phyloP scores from a whole-genome alignment of 2,329 filamentous ascomycete species.

The Aureobasidium sp. region DNA sequence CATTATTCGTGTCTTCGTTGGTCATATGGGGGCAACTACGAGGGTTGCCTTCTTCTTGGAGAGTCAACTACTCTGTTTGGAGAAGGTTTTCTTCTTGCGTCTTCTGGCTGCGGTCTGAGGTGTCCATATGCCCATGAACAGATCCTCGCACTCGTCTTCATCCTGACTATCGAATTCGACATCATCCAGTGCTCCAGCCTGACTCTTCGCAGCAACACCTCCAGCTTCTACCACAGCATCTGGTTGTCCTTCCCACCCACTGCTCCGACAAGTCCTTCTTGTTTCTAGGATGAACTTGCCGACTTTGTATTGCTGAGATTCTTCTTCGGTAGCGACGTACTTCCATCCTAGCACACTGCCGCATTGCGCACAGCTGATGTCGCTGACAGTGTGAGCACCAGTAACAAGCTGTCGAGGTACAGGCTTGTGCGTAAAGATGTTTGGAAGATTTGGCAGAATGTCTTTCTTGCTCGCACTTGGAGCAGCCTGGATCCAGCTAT shows the following conservation, averaged over 20 bases:
- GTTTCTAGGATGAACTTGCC: conserved; percentile 62
- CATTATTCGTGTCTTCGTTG: background rate
- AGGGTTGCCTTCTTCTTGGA: background rate
- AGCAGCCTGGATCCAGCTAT: background rate
- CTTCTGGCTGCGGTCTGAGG: conserved; percentile 45
- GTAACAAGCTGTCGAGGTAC: conserved; percentile 55
- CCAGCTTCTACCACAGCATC: conserved; percentile 21
- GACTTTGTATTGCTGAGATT: conserved; percentile 56
- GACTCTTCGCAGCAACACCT: background rate
- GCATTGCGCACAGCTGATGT: conserved; percentile 52
- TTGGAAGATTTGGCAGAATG: conserved; percentile 43
- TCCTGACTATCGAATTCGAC: conserved; percentile 58
- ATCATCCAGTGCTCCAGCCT: conserved; percentile 24
- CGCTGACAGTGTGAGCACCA: conserved; percentile 55
- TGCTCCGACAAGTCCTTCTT: conserved; percentile 44
- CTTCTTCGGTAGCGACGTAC: conserved; percentile 56
- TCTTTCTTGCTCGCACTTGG: conserved; percentile 22
- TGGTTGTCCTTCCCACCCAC: conserved; percentile 45
- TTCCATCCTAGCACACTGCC: conserved; percentile 57
- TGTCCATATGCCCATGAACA: conserved; percentile 58
- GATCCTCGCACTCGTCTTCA: conserved; percentile 60
- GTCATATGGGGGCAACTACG: background rate
- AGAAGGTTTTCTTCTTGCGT: conserved; percentile 30
- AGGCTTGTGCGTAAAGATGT: conserved; percentile 51
- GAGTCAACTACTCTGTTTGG: conserved; percentile 15